Base-by-base conservation (phyloP, 2,329 filamentous ascomycete genomes). In the Penicillium sclerotigenum region DNA sequence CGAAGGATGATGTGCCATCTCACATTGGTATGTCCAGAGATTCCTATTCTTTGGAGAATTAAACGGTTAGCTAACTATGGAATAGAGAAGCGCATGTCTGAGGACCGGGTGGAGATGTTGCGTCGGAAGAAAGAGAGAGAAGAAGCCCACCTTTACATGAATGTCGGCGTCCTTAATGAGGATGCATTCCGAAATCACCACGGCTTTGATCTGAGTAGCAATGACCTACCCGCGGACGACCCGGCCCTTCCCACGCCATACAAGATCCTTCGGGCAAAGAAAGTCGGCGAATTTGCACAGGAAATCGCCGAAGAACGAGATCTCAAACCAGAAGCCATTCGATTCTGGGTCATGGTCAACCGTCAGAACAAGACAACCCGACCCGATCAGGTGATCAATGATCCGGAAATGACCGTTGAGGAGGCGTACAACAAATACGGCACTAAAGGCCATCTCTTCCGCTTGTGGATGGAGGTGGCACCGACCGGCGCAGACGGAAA, bases 261-360 rank as follows among this genome's bases (percentile, higher is more conserved):
- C 74, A 85, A 90, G 38, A 77, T 94, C 28, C 83, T 92, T 37
- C 86, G 88, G 58, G 80, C 86, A n/a, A 88, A 87, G 63, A 89
- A 86, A 0, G 82, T 97, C 61, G 79, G 85, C 45, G 88, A 97
- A 8, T 87, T 97, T 59, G 83, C 87, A 5, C 78, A 80, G 26
- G 81, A 82, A 22, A 81, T 97, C 57, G 91, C 89, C 0, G 75
- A 84, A 37, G 88, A 96, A 54, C 80, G 88, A 47, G 81, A 79
- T 0, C 74, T 88, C 47, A 86, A 92, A 42, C 80, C 87, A 0
- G 85, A 85, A 54, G 83, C 84, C 59, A 76, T 97, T 24, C 85
- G 94, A 22, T 83, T 96, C 18, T 99, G 94, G 95, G 85, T 91
- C 52, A 97, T 99, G 92, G 94, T 99, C 1, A 97, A 97, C 70